A percentile compares a stretch with the other conserved stretches of the same genome.
Evolutionary conservation across 176 grass and related monocot species (phyloP).

Genomic region (Triticum urartu): DNA sequence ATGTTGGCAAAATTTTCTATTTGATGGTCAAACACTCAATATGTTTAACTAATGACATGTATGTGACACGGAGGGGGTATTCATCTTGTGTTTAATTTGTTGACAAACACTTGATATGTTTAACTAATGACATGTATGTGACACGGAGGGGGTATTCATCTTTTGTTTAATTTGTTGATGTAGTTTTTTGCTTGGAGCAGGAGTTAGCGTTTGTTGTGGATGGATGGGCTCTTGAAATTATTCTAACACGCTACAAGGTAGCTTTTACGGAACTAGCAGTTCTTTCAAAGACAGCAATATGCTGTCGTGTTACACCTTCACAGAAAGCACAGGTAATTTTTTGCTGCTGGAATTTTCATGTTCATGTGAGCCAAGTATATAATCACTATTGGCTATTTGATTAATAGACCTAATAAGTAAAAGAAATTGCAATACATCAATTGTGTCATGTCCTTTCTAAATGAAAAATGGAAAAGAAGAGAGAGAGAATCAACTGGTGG

Average conservation of each 20-base stretch:
- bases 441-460: neutral
- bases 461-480: neutral
- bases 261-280: slow-evolving; percentile 84
- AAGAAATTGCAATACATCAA: neutral
- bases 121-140: neutral
- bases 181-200: slow-evolving; percentile 47
- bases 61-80: neutral
- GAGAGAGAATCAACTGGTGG: neutral
- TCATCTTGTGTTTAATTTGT: slow-evolving; percentile 13
- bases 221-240: slow-evolving; percentile 98
- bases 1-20: neutral
- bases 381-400: slow-evolving; percentile 16
- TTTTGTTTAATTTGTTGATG: slow-evolving; percentile 10
- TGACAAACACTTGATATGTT: neutral
- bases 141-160: neutral
- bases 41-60: neutral
- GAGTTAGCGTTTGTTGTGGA: slow-evolving; percentile 98
- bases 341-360: neutral
- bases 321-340: slow-evolving; percentile 92
- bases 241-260: slow-evolving; percentile 66
- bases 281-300: slow-evolving; percentile 90
- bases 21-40: neutral
- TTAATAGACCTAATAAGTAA: slow-evolving; percentile 6
- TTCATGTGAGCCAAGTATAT: slow-evolving; percentile 15
- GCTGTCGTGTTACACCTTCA: slow-evolving; percentile 96